A percentile compares a stretch with the other conserved stretches of the same genome.
Evolutionary conservation across 1,139 yeast species (phyloP).

Genomic region (Kodamaea ohmeri): DNA sequence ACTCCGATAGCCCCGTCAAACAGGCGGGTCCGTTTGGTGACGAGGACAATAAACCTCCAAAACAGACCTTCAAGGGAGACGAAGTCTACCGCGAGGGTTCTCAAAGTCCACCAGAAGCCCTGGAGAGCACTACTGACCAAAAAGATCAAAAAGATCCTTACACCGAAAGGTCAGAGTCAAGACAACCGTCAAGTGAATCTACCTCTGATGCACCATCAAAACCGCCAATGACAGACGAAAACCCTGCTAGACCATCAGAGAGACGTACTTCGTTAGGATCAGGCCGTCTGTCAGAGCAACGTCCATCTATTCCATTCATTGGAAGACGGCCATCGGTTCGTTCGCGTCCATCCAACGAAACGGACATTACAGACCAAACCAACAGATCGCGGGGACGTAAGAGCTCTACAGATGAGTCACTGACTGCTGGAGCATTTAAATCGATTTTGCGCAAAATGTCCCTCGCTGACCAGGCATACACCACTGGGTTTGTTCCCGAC

Average conservation of each 20-base stretch:
- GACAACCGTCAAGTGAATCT: too few relatives aligned
- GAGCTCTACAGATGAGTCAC: conserved; percentile 8
- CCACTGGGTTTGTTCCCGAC: conserved; percentile 18
- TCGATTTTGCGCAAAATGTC: conserved; percentile 39
- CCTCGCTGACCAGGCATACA: conserved; percentile 31
- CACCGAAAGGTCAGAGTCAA: too few relatives aligned
- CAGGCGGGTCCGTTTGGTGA: not conserved
- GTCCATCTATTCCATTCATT: not conserved
- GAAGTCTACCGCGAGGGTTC: too few relatives aligned
- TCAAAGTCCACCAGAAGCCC: too few relatives aligned
- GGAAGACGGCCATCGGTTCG: not conserved
- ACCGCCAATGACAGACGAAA: too few relatives aligned
- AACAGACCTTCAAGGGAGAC: too few relatives aligned
- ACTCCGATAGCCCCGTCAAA: conserved; percentile 4
- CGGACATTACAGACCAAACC: conserved; percentile 25
- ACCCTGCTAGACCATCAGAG: too few relatives aligned
- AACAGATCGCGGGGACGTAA: conserved; percentile 13
- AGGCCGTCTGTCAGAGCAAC: not conserved
- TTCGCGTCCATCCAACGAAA: conserved; percentile 9
- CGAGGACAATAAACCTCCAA: not conserved
- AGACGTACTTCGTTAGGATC: too few relatives aligned
- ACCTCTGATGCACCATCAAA: too few relatives aligned
- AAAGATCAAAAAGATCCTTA: too few relatives aligned
- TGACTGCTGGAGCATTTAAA: conserved; percentile 12
- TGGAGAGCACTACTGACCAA: too few relatives aligned